Conservation (phyloP, 2,329 filamentous ascomycete species). For the Botrytis hyacinthi region DNA sequence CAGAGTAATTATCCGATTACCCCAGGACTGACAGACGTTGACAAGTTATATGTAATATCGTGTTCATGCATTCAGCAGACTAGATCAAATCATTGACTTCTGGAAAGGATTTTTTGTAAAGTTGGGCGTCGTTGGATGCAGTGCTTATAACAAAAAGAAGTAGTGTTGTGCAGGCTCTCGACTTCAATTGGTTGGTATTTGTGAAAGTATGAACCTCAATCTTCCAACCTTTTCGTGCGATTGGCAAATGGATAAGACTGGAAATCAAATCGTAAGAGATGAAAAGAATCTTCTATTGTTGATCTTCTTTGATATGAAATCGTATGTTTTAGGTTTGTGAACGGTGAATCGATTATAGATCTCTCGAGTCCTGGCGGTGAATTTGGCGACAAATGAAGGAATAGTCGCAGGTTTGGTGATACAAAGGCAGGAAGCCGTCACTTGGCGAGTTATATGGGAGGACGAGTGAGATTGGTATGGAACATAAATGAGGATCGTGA, state of each 20-base stretch:
- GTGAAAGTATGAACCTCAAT: background rate
- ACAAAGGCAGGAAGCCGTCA: conserved; percentile 23
- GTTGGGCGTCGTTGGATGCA: background rate
- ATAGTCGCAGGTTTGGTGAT: background rate
- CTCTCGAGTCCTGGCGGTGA: conserved; percentile 8
- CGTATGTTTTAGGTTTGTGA: conserved; percentile 4
- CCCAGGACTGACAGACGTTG: conserved; percentile 31
- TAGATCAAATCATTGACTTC: conserved; percentile 3
- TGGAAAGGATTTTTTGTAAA: background rate
- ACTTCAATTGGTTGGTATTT: conserved; percentile 4
- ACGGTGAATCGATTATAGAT: conserved; percentile 15
- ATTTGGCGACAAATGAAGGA: conserved; percentile 10
- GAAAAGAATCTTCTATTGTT: background rate
- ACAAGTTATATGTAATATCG: conserved; percentile 21
- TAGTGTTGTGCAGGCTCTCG: background rate
- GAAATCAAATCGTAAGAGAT: background rate
- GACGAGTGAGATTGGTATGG: conserved; percentile 20
- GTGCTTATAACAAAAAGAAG: background rate
- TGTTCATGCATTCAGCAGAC: conserved; percentile 18
- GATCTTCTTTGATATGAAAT: background rate
- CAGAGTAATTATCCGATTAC: conserved; percentile 29
- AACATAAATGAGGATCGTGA: conserved; percentile 16
- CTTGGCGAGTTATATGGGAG: conserved; percentile 22
- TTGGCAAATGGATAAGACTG: background rate
- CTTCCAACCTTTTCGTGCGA: background rate